These are phyloP conservation scores for Leucosporidium yakuticum DNA, from an alignment of 768 basidiomycete species.

Conservation along the genomic window DNA sequence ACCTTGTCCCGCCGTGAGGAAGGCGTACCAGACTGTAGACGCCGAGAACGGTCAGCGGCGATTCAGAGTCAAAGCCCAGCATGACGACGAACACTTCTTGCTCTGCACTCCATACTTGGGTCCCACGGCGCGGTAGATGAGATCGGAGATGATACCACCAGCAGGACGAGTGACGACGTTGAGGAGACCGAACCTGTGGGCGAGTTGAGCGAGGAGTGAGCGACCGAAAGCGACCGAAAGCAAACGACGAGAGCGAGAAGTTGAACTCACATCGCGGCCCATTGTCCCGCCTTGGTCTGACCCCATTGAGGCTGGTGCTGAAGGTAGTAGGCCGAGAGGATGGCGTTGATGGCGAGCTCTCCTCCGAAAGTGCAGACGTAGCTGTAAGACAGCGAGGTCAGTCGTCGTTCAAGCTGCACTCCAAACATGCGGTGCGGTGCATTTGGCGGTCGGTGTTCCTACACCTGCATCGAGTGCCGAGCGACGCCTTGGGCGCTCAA, in stretches of 20 bases:
- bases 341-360: slow-evolving; percentile 46
- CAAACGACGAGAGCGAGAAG: no score
- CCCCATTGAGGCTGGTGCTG: slow-evolving; percentile 45
- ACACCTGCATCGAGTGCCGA: no score
- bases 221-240: no score
- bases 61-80: not conserved
- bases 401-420: no score
- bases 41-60: no score
- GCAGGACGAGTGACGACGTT: slow-evolving; percentile 53
- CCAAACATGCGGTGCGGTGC: no score
- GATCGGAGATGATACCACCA: slow-evolving; percentile 51
- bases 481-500: no score
- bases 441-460: no score
- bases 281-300: slow-evolving; percentile 50
- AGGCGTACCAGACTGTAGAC: no score
- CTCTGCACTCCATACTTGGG: slow-evolving; percentile 36
- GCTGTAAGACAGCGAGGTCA: no score
- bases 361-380: slow-evolving; percentile 42
- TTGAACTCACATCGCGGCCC: no score
- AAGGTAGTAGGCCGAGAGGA: slow-evolving; percentile 49
- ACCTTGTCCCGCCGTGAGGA: no score
- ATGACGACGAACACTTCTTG: slow-evolving; percentile 51
- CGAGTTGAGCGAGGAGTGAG: slow-evolving; percentile 5
- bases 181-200: slow-evolving; percentile 49
- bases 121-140: slow-evolving; percentile 44